Conservation (phyloP, 2,329 filamentous ascomycete species). For the Penicillium nordicum region DNA sequence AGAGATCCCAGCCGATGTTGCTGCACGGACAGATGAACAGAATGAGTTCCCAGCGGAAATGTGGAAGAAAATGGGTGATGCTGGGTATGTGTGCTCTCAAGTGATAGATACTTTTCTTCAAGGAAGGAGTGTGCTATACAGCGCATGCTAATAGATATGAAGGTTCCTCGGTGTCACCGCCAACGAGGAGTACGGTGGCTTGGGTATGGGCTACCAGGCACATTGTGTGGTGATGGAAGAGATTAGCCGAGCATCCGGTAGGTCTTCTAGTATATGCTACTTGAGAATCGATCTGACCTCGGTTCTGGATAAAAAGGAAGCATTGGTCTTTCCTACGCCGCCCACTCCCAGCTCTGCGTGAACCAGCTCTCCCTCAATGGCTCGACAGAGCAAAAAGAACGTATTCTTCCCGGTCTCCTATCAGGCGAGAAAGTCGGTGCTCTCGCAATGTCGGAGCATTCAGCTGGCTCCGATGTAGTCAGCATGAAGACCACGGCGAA, state of each 20-base stretch:
- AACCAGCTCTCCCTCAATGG: constrained; percentile 96
- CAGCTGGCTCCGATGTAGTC: constrained; percentile 88
- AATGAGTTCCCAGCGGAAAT: constrained; percentile 88
- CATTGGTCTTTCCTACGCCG: constrained; percentile 80
- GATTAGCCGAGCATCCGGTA: constrained; percentile 77
- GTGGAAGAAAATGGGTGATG: constrained; percentile 91
- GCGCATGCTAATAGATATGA: constrained; percentile 3
- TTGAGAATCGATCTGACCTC: not conserved
- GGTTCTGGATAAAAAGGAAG: constrained; percentile 29
- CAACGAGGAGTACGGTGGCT: constrained; percentile 83
- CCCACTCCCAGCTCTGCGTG: constrained; percentile 92
- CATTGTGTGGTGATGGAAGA: constrained; percentile 96
- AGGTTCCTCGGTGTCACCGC: constrained; percentile 88
- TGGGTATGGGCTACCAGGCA: constrained; percentile 92
- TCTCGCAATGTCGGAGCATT: constrained; percentile 91
- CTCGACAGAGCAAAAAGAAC: constrained; percentile 69
- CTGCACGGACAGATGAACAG: constrained; percentile 73
- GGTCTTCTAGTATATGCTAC: constrained; percentile 13
- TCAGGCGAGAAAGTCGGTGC: constrained; percentile 79
- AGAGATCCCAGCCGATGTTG: constrained; percentile 81
- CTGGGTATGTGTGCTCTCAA: constrained; percentile 51
- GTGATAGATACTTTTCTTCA: no score
- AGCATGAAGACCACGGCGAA: constrained; percentile 87
- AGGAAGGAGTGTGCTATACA: not conserved
- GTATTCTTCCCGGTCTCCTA: constrained; percentile 76